Percentiles rank a stretch among this genome's conserved stretches.
Conservation (phyloP, 2,329 filamentous ascomycete genomes). For the Aspergillus viridinutans region DNA sequence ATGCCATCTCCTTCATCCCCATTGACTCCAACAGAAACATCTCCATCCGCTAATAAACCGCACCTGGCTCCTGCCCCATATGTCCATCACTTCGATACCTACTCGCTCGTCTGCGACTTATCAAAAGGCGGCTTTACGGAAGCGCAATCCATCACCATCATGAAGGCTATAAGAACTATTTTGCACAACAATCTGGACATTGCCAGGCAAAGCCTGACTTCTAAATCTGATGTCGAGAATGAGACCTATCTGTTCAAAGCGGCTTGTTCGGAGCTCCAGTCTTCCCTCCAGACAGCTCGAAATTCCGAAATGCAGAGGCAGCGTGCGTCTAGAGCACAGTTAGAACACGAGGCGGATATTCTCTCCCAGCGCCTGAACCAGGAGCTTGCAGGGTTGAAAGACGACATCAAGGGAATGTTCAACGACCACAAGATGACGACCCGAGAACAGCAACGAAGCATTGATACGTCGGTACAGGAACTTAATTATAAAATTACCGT, state of each 20-base stretch:
- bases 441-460: constrained; percentile 76
- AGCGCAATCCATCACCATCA: constrained; percentile 73
- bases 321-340: constrained; percentile 73
- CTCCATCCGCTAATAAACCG: constrained; percentile 44
- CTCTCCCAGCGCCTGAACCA: constrained; percentile 78
- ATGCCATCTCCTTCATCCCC: constrained; percentile 38
- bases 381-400: constrained; percentile 74
- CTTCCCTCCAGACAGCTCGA: constrained; percentile 76
- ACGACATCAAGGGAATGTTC: constrained; percentile 92
- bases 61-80: constrained; percentile 69
- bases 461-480: constrained; percentile 87
- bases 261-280: constrained; percentile 85
- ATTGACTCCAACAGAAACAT: constrained; percentile 24
- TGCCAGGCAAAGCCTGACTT: constrained; percentile 75
- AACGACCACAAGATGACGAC: constrained; percentile 94
- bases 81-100: constrained; percentile 95
- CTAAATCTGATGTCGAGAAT: constrained; percentile 91
- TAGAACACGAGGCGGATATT: constrained; percentile 96
- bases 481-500: constrained; percentile 96
- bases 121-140: constrained; percentile 66
- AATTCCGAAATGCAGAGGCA: constrained; percentile 74
- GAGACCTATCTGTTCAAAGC: constrained; percentile 91
- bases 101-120: constrained; percentile 78
- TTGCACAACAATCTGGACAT: constrained; percentile 75
- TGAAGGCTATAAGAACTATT: constrained; percentile 83